Base-by-base conservation (phyloP, 2,329 filamentous ascomycete genomes). In the Fusarium mexicanum region DNA sequence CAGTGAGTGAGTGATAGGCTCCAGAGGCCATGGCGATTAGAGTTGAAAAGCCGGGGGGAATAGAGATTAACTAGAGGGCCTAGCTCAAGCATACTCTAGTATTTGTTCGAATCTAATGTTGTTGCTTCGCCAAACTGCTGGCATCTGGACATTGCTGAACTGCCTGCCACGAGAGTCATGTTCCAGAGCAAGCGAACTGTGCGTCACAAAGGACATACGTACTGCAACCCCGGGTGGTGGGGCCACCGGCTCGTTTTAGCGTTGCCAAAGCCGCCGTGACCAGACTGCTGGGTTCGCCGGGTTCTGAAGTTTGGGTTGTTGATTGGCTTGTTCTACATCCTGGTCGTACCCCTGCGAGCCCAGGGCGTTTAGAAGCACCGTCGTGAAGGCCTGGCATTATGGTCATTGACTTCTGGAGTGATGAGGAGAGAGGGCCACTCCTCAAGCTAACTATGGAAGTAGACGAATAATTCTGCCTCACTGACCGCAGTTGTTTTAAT, bases 251-350 rank as follows among this genome's bases (percentile, higher is more conserved):
- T 72, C 61, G 72, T 75, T 80, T 79, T 79, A 79, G 77, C 73
- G 70, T 79, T 54, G 50, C 64, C 61, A 76, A 76, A 79, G 75
- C 77, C 79, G 79, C 80, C 79, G 74, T 76, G 80, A 80, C 80
- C 79, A 82, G 74, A 81, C 80, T 79, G 76, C 77, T 77, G 80
- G 79, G 74, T 72, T 71, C 71, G 76, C 77, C 75, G 79, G 79
- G 74, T 72, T 70, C 71, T 63, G 46, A 53, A 37, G 71, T 41
- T 60, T 64, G 62, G 64, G 60, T 24, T 67, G 44, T 69, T 78
- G 66, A 79, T 71, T 79, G 77, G 77, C 54, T 63, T 65, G 67
- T 65, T 64, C 64, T 58, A 41, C 47, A 70, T 50, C 63, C 67
- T 67, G 60, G 72, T 57, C 43, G 43, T 26, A 50, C 46, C 71